Conservation (phyloP, 163 green algal species). For the Volvox carteri region DNA sequence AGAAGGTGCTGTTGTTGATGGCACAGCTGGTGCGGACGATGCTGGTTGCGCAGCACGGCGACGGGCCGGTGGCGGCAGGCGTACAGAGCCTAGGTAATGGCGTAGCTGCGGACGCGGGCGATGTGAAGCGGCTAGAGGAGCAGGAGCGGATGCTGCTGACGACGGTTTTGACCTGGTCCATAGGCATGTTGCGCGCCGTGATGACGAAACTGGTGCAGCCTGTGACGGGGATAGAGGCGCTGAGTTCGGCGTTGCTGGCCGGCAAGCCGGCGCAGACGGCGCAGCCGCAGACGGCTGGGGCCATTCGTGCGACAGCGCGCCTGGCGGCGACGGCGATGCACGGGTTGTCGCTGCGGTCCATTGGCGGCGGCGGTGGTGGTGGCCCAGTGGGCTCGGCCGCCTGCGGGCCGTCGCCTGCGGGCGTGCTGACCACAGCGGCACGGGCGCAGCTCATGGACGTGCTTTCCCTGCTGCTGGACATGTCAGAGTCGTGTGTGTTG, state of each 20-base stretch:
- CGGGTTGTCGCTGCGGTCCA: conserved; percentile 8
- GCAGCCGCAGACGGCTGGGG: conserved; percentile 21
- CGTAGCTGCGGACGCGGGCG: background rate
- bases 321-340: conserved; percentile 42
- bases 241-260: conserved; percentile 6
- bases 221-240: background rate
- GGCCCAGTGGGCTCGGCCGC: background rate
- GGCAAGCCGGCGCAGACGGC: background rate
- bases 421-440: background rate
- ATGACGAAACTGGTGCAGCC: conserved; percentile 41
- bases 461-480: conserved; percentile 60
- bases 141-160: conserved; percentile 39
- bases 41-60: background rate
- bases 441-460: conserved; percentile 53
- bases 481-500: conserved; percentile 56
- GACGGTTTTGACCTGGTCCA: conserved; percentile 58
- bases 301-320: conserved; percentile 31
- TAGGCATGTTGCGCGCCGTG: conserved; percentile 1
- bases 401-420: background rate
- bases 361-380: background rate
- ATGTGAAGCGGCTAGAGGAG: background rate
- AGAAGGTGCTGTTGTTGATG: conserved; percentile 61
- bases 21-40: conserved; percentile 43
- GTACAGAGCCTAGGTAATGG: too few relatives aligned
- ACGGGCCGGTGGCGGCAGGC: too few relatives aligned